Conservation (phyloP, 805 yeast species). For the Metschnikowia henanensis region DNA sequence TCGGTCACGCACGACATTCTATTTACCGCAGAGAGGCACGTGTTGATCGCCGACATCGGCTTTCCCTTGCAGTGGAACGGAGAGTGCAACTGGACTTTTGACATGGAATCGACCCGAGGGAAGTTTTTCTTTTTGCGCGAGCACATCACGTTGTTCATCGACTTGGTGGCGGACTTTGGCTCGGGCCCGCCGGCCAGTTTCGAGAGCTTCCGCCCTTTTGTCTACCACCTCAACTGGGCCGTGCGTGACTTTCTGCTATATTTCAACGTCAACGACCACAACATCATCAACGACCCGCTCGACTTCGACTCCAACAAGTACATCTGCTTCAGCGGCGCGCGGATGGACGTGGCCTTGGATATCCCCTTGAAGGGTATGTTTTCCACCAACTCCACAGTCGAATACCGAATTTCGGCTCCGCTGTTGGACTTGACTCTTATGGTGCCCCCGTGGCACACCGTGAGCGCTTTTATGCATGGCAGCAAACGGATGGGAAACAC, state of each 20-base stretch:
- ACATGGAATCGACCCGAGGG: conserved; percentile 50
- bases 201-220: conserved; percentile 73
- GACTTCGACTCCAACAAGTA: conserved; percentile 81
- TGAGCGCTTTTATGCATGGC: conserved; percentile 62
- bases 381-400: conserved; percentile 50
- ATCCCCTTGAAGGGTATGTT: conserved; percentile 63
- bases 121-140: conserved; percentile 75
- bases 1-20: conserved; percentile 88
- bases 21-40: conserved; percentile 59
- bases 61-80: conserved; percentile 88
- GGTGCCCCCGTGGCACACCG: conserved; percentile 93
- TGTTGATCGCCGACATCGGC: conserved; percentile 54
- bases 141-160: conserved; percentile 72
- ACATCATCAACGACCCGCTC: conserved; percentile 85
- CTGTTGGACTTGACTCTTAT: conserved; percentile 61
- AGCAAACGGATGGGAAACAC: conserved; percentile 67
- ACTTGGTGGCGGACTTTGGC: conserved; percentile 72
- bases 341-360: conserved; percentile 43
- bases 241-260: conserved; percentile 56
- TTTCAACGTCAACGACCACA: conserved; percentile 82
- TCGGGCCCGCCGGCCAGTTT: conserved; percentile 72
- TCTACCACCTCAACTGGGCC: conserved; percentile 61
- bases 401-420: conserved; percentile 54
- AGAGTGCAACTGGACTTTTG: conserved; percentile 64
- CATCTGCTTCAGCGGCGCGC: conserved; percentile 68